A percentile compares a stretch with the other conserved stretches of the same genome.
Conservation (phyloP, 2,329 filamentous ascomycete species). For the Aureobasidium sp. region DNA sequence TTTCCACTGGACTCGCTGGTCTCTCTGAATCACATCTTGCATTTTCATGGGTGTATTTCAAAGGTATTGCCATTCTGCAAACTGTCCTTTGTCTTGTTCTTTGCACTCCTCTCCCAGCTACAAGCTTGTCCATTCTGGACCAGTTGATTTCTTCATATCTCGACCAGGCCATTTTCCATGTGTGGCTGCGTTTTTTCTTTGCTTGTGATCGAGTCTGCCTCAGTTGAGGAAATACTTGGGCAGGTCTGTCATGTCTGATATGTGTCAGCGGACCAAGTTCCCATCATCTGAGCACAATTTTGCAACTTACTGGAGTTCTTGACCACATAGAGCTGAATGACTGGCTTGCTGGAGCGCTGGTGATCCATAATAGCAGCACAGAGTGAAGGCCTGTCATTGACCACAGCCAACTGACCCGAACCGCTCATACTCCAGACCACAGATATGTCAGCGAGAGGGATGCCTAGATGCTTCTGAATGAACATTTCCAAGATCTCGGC, state of each 20-base stretch:
- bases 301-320: neutral
- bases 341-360: neutral
- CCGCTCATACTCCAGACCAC: neutral
- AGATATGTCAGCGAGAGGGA: neutral
- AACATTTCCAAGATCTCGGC: neutral
- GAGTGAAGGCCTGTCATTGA: neutral
- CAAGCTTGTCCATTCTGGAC: neutral
- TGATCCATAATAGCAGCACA: neutral
- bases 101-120: neutral
- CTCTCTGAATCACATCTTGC: neutral
- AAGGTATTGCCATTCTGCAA: neutral
- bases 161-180: neutral
- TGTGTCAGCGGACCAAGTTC: no score
- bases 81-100: neutral
- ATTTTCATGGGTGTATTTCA: neutral
- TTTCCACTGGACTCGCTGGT: neutral
- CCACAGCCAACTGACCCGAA: neutral
- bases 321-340: neutral
- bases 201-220: neutral
- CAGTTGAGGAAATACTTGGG: neutral
- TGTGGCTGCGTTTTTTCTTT: no score
- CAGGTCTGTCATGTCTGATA: neutral
- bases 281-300: neutral
- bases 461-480: neutral
- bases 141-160: neutral